phyloP scores from a whole-genome alignment of 176 grass and related monocot species.

The Areca catechu region DNA sequence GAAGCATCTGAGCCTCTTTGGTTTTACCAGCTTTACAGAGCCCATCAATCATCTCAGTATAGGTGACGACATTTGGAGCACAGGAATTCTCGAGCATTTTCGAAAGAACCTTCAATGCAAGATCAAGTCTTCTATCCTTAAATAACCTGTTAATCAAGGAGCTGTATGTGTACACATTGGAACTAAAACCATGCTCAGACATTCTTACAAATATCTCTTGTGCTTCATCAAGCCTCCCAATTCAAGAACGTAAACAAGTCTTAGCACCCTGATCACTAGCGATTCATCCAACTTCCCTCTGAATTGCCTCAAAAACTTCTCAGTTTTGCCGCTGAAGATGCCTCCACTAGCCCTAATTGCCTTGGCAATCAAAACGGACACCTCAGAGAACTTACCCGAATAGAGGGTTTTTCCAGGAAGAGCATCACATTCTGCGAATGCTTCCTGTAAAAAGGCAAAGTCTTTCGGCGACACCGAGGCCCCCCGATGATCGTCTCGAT shows the following conservation, averaged over 20 bases:
- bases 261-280: slow-evolving; percentile 59
- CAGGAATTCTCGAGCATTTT: slow-evolving; percentile 84
- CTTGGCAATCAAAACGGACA: slow-evolving; percentile 66
- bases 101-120: slow-evolving; percentile 84
- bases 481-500: slow-evolving; percentile 21
- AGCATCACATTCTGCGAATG: slow-evolving; percentile 5
- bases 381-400: slow-evolving; percentile 17
- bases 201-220: slow-evolving; percentile 81
- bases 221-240: slow-evolving; percentile 70
- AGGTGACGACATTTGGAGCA: slow-evolving; percentile 85
- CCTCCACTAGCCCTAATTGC: slow-evolving; percentile 39
- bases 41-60: slow-evolving; percentile 93
- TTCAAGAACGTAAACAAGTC: slow-evolving; percentile 39
- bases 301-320: slow-evolving; percentile 55
- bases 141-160: slow-evolving; percentile 84
- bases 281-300: slow-evolving; percentile 49
- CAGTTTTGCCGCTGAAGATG: slow-evolving; percentile 36
- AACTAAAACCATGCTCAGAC: slow-evolving; percentile 62
- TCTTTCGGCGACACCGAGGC: slow-evolving; percentile 43
- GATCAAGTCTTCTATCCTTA: slow-evolving; percentile 90
- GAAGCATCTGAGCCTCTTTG: slow-evolving; percentile 63
- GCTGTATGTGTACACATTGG: slow-evolving; percentile 84
- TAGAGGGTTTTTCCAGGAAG: not conserved
- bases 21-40: slow-evolving; percentile 76
- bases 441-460: slow-evolving; percentile 56